These are phyloP conservation scores for Cryptomeria japonica DNA, from an alignment of 75 land plant genomes.

Conservation along the genomic window DNA sequence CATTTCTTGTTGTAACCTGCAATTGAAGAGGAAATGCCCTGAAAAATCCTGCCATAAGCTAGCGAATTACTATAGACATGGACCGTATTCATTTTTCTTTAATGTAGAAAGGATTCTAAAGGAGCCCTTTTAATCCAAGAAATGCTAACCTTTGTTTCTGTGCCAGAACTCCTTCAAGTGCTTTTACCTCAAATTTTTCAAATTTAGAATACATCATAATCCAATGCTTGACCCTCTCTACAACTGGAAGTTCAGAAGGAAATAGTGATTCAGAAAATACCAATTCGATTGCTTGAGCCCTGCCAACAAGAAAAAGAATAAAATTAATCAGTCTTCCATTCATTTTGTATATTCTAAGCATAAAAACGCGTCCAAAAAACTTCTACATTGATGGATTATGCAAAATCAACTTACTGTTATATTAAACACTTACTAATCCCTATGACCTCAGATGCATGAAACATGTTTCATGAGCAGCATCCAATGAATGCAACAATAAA, in stretches of 20 bases:
- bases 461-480: neutral
- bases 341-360: neutral
- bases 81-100: neutral
- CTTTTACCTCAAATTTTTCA: conserved; percentile 70
- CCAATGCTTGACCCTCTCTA: conserved; percentile 67
- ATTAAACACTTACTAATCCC: neutral
- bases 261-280: conserved; percentile 47
- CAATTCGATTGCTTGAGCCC: conserved; percentile 65
- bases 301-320: conserved; percentile 28
- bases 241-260: conserved; percentile 46
- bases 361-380: neutral
- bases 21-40: conserved; percentile 45
- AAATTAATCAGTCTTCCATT: neutral
- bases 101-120: neutral
- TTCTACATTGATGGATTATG: neutral
- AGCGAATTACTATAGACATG: conserved; percentile 20
- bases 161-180: conserved; percentile 65
- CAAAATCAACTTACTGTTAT: neutral
- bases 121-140: neutral
- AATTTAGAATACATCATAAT: conserved; percentile 47
- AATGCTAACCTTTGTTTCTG: conserved; percentile 72
- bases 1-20: conserved; percentile 88
- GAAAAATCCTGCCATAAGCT: conserved; percentile 28
- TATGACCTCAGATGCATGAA: neutral
- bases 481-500: neutral